Base-by-base conservation (phyloP, 1,139 yeast species). In the Taphrina wiesneri region DNA sequence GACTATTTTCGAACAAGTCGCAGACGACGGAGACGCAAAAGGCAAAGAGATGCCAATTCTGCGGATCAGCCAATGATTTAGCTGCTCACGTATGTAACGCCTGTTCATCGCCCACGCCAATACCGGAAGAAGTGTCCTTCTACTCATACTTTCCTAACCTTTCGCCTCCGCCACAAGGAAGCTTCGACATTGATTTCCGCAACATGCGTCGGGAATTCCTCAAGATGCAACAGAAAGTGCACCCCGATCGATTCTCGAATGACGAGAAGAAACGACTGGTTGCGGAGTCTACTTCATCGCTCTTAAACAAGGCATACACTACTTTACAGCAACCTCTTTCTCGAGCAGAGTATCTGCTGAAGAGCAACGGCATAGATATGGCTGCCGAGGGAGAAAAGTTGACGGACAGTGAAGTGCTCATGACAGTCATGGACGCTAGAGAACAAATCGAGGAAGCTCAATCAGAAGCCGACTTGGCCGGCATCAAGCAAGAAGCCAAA, bases 381-480 rank as follows among this genome's bases (percentile, higher is more conserved):
- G 21, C 60, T 26, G 54, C 53, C 21, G 60, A 62, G 32, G 60
- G 60, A 9, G 65, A 62, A 28, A 39, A 34, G 19, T 36, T 53
- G 60, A 62, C 60, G 26, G 65, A 62, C 41, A 45, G 46, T 4
- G 56, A 43, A 7, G 78, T 87, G 74, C 76, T 90, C 47, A 83
- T 87, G 86, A 83, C 85, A 56, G 90, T 92, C 36, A 79, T 92
- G 76, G 95, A 90, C 71, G 86, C 90, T 0, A 92, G 90, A 72
- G 96, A 90, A 73, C 81, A 83, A 45, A 79, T 89, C 67, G 90
- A 87, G 70, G 84, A 85, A 73, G 86, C 91, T 0, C 77, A 78
- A 9, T 77, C 78, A 69, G 86, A 83, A 67, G 76, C 79, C 1
- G 96, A 88, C 65, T 78, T 88, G 64, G 82, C 78, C 1, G 78